Evolutionary conservation across 148 eudicot genomes (phyloP), one percentile per base, ranked within the genome.

Genomic region (Dianthus caryophyllus): DNA sequence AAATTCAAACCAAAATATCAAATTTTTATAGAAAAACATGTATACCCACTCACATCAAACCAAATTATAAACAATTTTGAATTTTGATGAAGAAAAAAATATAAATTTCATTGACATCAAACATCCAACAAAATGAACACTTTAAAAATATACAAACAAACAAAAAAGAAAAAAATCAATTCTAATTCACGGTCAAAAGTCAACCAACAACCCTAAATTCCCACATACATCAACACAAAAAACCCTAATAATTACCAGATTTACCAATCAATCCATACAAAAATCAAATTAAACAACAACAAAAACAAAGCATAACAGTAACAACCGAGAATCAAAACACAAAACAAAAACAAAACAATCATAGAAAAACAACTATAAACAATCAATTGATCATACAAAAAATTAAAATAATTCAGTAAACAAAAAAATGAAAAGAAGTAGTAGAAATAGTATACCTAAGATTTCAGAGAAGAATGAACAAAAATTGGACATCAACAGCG

Each of bases 161-260:
- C 2, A 4, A 8, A 20, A n/a, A 33, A 39, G 8, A 21, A 57
- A 57, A 46, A 38, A 30, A 1, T n/a, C 17, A 68, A n/a, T n/a
- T 10, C 47, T 49, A 73, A 39, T 66, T 73, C 71, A 73, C 50
- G 26, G 54, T 49, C 18, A 6, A 56, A 48, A 25, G 58, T 49
- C 52, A 59, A 72, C 26, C 51, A 13, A 16, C 1, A 2, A 25
- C 18, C 18, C 38, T 16, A 57, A 65, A 65, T 30, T 41, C 4
- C 60, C n/a, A n/a, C n/a, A n/a, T n/a, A n/a, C n/a, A n/a, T 5
- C 66, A 49, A 43, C 55, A 43, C 20, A 25, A 16, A 38, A 2
- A 29, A 29, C 25, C 6, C 8, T n/a, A n/a, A n/a, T n/a, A n/a
- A n/a, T n/a, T n/a, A n/a, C n/a, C n/a, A n/a, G n/a, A n/a, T n/a